phyloP scores from a whole-genome alignment of 331 rosid genomes.

The Stylosanthes scabra region DNA sequence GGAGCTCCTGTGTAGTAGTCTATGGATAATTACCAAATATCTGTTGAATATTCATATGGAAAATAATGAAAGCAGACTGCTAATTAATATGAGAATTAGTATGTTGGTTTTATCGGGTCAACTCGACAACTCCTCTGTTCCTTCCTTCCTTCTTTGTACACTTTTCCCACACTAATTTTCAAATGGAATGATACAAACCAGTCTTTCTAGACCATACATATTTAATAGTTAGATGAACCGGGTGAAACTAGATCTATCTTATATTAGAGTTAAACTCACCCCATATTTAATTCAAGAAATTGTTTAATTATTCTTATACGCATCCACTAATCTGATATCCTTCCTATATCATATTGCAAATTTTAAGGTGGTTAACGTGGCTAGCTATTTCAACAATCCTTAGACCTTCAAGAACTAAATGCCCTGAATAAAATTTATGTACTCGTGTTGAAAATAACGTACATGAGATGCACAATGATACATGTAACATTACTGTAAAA shows the following conservation, averaged over 20 bases:
- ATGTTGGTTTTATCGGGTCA: background rate
- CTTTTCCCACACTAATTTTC: background rate
- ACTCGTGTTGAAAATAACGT: background rate
- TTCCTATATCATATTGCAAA: background rate
- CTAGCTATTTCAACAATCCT: slow-evolving; percentile 16
- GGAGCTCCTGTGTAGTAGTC: too few species aligned
- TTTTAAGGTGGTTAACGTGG: slow-evolving; percentile 10
- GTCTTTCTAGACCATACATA: slow-evolving; percentile 8
- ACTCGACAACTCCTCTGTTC: slow-evolving; percentile 4
- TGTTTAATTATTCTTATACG: background rate
- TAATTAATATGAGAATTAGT: background rate
- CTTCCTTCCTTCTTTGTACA: background rate
- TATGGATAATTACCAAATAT: too few species aligned
- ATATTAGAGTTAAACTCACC: background rate
- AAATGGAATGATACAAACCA: background rate
- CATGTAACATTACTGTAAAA: background rate
- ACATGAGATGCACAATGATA: too few species aligned
- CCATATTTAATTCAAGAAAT: background rate
- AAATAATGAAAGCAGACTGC: too few species aligned
- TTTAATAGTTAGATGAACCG: background rate
- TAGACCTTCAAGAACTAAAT: slow-evolving; percentile 19
- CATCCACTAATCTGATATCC: background rate
- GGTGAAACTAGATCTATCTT: background rate
- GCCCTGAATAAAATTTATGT: background rate
- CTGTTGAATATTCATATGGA: too few species aligned